Conservation (phyloP, 371 early-diverging fungal species). For the Apophysomyces sp. region DNA sequence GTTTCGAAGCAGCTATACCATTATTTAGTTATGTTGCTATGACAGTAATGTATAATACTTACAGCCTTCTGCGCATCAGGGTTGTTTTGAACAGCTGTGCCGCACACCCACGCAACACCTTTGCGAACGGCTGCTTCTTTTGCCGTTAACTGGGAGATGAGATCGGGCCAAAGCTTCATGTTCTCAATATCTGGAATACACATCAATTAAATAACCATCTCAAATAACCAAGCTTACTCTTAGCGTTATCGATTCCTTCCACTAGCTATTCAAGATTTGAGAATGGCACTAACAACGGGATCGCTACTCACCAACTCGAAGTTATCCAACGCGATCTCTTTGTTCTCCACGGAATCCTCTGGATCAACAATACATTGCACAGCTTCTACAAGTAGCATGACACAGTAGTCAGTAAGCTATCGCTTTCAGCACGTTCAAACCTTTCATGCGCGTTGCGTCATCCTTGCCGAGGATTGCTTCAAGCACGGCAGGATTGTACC, state of each 20-base stretch:
- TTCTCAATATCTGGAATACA: constrained; percentile 69
- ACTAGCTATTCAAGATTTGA: constrained; percentile 55
- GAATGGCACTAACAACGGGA: neutral
- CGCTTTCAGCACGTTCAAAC: constrained; percentile 19
- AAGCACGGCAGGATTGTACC: constrained; percentile 77
- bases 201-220: neutral
- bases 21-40: neutral
- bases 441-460: constrained; percentile 85
- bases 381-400: constrained; percentile 52
- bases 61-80: constrained; percentile 78
- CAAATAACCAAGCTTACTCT: constrained; percentile 44
- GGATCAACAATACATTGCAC: constrained; percentile 61
- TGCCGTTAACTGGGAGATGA: constrained; percentile 60
- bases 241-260: constrained; percentile 95
- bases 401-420: neutral
- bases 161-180: constrained; percentile 85
- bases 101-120: constrained; percentile 87
- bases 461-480: constrained; percentile 92
- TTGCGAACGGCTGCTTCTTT: constrained; percentile 63
- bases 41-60: constrained; percentile 17
- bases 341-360: constrained; percentile 63
- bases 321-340: constrained; percentile 84
- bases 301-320: constrained; percentile 74
- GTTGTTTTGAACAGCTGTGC: constrained; percentile 95
- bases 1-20: constrained; percentile 56